Evolutionary conservation across 2,329 filamentous ascomycete genomes (phyloP), one percentile per base, ranked within the genome.

Genomic region (Aspergillus pseudoterreus): DNA sequence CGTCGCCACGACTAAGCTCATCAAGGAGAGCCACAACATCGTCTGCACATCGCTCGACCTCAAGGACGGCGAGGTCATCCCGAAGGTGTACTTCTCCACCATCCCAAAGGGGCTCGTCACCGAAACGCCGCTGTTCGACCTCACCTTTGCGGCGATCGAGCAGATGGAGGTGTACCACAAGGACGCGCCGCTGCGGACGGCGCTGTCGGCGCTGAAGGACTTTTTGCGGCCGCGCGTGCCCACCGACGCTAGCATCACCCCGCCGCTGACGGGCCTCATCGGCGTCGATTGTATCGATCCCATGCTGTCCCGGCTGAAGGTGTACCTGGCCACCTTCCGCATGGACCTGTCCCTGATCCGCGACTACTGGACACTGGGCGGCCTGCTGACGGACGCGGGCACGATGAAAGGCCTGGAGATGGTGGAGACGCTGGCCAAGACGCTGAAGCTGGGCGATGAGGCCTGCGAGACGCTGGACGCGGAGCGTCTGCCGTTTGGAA

Each of bases 281-380:
- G 43, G 43, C 43, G 27, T 45, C 12, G 43, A 45, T 15, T 45
- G 43, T 32, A 21, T 45, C 5, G 11, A 30, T 9, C 24, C 43
- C 21, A 45, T 21, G 6, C 11, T 27, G 43, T 45, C 43, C 6
- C 24, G 43, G 15, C 24, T 45, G 43, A 45, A 45, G 11, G 21
- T 45, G 43, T 45, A 45, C 15, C 24, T 45, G 24, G 43, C 43
- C 5, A 45, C 22, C 15, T 45, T 45, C 22, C 43, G 43, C 24
- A 45, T 45, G 43, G 43, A 45, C n/a, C 43, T 45, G 6, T 21
- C 43, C 24, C 14, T 24, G 12, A 45, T 45, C 15, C 43, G 43
- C 12, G 43, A 45, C 14, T 45, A 45, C 43, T 45, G 43, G 43
- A 45, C 43, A 2, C 22, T 45, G 21, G 43, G 43, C 24, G 43